Evolutionary conservation across 1,284 basidiomycete genomes (phyloP).

Genomic region (Baeospora myosura): DNA sequence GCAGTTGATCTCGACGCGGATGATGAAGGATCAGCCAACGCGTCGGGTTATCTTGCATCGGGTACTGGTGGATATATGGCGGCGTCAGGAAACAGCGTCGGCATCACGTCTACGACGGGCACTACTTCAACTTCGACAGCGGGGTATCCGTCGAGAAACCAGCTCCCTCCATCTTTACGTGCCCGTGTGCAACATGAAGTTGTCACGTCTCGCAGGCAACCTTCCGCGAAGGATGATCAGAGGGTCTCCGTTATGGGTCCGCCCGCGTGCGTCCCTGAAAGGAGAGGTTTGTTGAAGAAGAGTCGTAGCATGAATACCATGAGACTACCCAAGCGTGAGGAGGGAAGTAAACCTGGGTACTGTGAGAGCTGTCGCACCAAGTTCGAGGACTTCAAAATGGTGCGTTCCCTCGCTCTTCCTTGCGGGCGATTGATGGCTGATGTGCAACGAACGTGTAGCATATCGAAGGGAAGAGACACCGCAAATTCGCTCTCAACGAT

Average conservation of each 20-base stretch:
- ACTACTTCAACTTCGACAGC: conserved; percentile 73
- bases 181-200: conserved; percentile 59
- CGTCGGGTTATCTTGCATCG: conserved; percentile 64
- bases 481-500: conserved; percentile 78
- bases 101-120: conserved; percentile 82
- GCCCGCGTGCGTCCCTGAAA: conserved; percentile 50
- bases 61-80: conserved; percentile 60
- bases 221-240: conserved; percentile 23
- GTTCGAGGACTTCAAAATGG: conserved; percentile 84
- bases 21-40: conserved; percentile 51
- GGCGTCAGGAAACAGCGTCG: conserved; percentile 92
- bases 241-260: conserved; percentile 56
- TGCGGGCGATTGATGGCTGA: conserved; percentile 2
- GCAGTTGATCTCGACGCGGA: conserved; percentile 44
- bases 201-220: conserved; percentile 50
- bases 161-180: conserved; percentile 46
- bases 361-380: conserved; percentile 94
- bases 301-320: conserved; percentile 75
- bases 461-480: conserved; percentile 69
- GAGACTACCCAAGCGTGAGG: conserved; percentile 67
- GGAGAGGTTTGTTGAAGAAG: conserved; percentile 51
- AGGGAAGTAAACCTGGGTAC: conserved; percentile 90
- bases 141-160: conserved; percentile 31
- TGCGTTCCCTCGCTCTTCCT: conserved; percentile 29
- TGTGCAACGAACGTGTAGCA: conserved; percentile 49